Base-by-base conservation (phyloP, 495 filamentous ascomycete genomes). In the Xylona heveae region DNA sequence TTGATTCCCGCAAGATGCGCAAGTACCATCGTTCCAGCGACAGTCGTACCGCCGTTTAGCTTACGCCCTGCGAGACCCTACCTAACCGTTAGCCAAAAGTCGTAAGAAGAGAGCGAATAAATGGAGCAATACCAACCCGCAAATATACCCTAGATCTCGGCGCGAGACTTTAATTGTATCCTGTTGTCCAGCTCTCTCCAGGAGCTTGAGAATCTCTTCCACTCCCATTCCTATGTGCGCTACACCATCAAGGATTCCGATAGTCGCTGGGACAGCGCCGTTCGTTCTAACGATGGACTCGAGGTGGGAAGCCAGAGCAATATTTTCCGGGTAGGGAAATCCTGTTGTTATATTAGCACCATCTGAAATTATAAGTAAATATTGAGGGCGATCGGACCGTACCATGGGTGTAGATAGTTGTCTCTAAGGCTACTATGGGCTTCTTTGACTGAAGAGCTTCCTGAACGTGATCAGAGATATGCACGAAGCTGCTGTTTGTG, bases 191-290 rank as follows among this genome's bases (percentile, higher is more conserved):
- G 71, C 72, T 19, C 70, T 69, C 9, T 62, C 58, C 19, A 76
- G 66, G 40, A 97, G 66, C 28, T 64, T 59, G 15, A 64, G 61
- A 22, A 95, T 55, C 46, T 92, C 74, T 12, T 70, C 67, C 1
- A 62, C 47, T 25, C 46, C 55, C 26, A 95, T 52, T 6, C 88
- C 88, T 24, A 97, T 76, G 6, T 63, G 67, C 9, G 83, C 81
- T 26, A 83, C 55, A 19, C 88, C 88, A 40, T 73, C 66, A 5
- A 92, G 45, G 14, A 97, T 61, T 24, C 80, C 88, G 46, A 90
- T 77, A 1, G 85, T 90, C 12, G 88, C 88, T n/a, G 88, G 88
- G 14, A 94, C 65, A 10, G 70, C 88, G 21, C 88, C 88, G 52
- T 82, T 67, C 5, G 54, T 48, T 33, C 88, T 73, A 24, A 94